Evolutionary conservation across 2,329 filamentous ascomycete species (phyloP).

Genomic region (Xylariaceae sp.): DNA sequence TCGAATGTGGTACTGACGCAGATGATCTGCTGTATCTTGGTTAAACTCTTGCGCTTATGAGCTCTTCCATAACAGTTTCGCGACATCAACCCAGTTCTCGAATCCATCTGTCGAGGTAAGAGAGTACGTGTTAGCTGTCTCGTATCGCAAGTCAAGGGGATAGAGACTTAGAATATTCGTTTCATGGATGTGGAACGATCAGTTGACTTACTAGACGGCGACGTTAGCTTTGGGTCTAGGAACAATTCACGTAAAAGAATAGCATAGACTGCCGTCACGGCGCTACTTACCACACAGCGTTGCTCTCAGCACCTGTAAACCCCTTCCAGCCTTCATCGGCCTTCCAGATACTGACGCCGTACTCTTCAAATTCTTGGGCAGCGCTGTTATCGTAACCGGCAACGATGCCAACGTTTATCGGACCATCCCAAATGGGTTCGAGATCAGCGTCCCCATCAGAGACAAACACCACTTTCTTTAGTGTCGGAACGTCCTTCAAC

Average conservation of each 20-base stretch:
- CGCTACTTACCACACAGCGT: conserved; percentile 2
- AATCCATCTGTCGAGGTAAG: conserved; percentile 1
- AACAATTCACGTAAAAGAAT: too few species aligned
- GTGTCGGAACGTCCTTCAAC: neutral
- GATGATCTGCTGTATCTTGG: too few species aligned
- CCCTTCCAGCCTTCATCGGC: conserved; percentile 11
- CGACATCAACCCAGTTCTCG: conserved; percentile 10
- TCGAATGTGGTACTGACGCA: too few species aligned
- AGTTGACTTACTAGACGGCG: too few species aligned
- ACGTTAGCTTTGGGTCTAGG: too few species aligned
- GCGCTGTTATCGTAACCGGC: conserved; percentile 8
- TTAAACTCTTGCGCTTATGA: too few species aligned
- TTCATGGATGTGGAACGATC: too few species aligned
- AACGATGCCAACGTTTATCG: conserved; percentile 13
- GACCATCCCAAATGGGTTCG: conserved; percentile 9
- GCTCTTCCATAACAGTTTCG: conserved; percentile 4
- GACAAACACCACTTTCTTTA: conserved; percentile 8
- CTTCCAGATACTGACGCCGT: conserved; percentile 4
- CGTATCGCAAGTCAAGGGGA: too few species aligned
- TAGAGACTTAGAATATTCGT: too few species aligned
- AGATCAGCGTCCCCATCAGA: conserved; percentile 12
- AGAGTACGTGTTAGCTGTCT: too few species aligned
- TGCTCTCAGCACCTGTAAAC: conserved; percentile 6
- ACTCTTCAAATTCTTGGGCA: conserved; percentile 6
- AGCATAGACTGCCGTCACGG: too few species aligned